Evolutionary conservation across 495 filamentous ascomycete genomes (phyloP).

Genomic region (Entonaema liquescens): DNA sequence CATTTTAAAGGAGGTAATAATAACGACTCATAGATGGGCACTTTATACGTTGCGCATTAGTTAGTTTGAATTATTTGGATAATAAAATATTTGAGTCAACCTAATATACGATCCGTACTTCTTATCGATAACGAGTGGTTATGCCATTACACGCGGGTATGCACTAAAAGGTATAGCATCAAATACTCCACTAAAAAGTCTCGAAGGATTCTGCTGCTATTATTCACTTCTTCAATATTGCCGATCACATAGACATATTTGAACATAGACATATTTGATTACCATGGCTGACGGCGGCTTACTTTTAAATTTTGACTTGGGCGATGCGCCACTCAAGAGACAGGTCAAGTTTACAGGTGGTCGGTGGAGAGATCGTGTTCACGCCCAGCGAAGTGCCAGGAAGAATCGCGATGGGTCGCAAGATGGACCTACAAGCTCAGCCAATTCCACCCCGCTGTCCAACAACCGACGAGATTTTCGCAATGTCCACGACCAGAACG

Average conservation of each 20-base stretch:
- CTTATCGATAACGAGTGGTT: background rate
- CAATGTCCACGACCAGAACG: slow-evolving; percentile 34
- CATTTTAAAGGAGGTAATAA: too few species aligned
- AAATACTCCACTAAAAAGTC: slow-evolving; percentile 1
- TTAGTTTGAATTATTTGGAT: too few species aligned
- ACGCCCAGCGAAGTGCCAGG: slow-evolving; percentile 75
- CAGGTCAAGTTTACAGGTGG: slow-evolving; percentile 83
- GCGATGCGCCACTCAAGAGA: slow-evolving; percentile 66
- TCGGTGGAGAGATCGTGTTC: slow-evolving; percentile 86
- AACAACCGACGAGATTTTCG: slow-evolving; percentile 37
- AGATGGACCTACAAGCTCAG: slow-evolving; percentile 21
- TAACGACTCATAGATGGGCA: too few species aligned
- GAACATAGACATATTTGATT: too few species aligned
- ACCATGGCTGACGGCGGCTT: slow-evolving; percentile 94
- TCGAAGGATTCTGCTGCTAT: background rate
- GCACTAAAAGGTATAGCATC: background rate
- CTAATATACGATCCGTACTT: background rate
- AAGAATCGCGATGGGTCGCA: slow-evolving; percentile 54
- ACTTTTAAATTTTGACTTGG: slow-evolving; percentile 88
- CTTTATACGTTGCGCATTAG: too few species aligned
- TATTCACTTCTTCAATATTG: slow-evolving; percentile 12
- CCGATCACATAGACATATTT: background rate
- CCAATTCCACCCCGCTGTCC: slow-evolving; percentile 42
- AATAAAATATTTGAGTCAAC: too few species aligned
- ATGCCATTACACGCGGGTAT: background rate